Conservation (phyloP, 2,329 filamentous ascomycete species). For the Sarocladium brachiariae region DNA sequence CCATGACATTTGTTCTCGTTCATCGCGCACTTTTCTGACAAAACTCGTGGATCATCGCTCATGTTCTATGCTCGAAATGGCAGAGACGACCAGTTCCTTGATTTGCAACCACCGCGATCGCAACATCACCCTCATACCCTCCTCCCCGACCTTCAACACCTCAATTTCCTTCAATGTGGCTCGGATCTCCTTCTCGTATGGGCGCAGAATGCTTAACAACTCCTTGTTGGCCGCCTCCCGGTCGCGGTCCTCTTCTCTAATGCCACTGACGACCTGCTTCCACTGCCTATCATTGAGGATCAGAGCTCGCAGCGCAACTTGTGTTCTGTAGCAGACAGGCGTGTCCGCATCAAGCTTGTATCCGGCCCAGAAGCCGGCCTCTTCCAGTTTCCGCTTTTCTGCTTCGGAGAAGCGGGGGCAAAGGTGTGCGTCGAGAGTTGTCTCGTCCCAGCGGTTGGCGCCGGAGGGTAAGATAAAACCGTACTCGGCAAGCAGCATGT, state of each 20-base stretch:
- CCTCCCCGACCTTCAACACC: slow-evolving; percentile 18
- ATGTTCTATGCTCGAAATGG: slow-evolving; percentile 14
- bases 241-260: slow-evolving; percentile 39
- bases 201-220: slow-evolving; percentile 30
- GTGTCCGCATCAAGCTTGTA: slow-evolving; percentile 44
- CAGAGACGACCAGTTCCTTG: slow-evolving; percentile 16
- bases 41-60: not conserved
- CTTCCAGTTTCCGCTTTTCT: slow-evolving; percentile 34
- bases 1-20: no score
- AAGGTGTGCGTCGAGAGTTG: slow-evolving; percentile 39
- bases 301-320: slow-evolving; percentile 41
- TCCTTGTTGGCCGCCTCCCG: slow-evolving; percentile 29
- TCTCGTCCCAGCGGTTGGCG: slow-evolving; percentile 45
- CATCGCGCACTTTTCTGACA: no score
- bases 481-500: slow-evolving; percentile 64
- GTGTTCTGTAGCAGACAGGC: slow-evolving; percentile 46
- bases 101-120: slow-evolving; percentile 21
- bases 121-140: slow-evolving; percentile 17
- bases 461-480: slow-evolving; percentile 39
- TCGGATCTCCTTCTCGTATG: slow-evolving; percentile 33
- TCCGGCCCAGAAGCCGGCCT: slow-evolving; percentile 40
- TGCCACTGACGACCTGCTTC: slow-evolving; percentile 37
- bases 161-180: slow-evolving; percentile 30
- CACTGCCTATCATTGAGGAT: slow-evolving; percentile 32
- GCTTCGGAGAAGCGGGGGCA: slow-evolving; percentile 28